phyloP scores from a whole-genome alignment of 768 basidiomycete genomes.

The Boletus subparvulus region DNA sequence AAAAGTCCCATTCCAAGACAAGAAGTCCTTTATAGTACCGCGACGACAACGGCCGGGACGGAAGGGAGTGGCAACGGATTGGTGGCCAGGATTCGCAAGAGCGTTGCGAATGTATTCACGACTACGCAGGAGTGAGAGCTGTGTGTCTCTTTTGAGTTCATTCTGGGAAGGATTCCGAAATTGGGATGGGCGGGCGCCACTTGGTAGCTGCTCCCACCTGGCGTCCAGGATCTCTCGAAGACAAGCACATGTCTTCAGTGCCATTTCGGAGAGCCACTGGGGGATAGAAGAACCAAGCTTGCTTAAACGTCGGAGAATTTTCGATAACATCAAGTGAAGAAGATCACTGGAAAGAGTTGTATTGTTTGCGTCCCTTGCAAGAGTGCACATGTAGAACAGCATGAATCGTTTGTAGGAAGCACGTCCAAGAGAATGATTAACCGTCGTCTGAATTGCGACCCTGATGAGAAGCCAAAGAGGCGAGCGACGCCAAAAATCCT shows the following conservation, averaged over 20 bases:
- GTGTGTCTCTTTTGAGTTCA: constrained; percentile 5
- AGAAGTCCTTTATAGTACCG: constrained; percentile 11
- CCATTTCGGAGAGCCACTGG: constrained; percentile 38
- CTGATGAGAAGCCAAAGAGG: too few species aligned
- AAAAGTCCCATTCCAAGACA: constrained; percentile 10
- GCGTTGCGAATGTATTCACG: too few species aligned
- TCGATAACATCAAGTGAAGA: constrained; percentile 24
- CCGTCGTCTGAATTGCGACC: too few species aligned
- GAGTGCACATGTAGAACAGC: too few species aligned
- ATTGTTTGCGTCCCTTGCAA: too few species aligned
- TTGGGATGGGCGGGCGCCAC: constrained; percentile 20
- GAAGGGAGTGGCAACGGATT: neutral
- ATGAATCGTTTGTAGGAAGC: too few species aligned
- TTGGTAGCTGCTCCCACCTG: constrained; percentile 35
- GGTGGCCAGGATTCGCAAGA: neutral
- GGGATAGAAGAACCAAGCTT: constrained; percentile 6
- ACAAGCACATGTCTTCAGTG: constrained; percentile 31
- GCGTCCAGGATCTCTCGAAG: constrained; percentile 23
- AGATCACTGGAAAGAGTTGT: constrained; percentile 17
- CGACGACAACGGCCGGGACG: neutral
- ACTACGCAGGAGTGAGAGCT: too few species aligned
- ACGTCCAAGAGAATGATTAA: too few species aligned
- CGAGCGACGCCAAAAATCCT: too few species aligned
- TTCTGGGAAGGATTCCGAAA: constrained; percentile 8
- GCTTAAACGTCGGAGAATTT: constrained; percentile 18